Base-by-base conservation (phyloP, 805 yeast species). In the Lipomyces japonicus region DNA sequence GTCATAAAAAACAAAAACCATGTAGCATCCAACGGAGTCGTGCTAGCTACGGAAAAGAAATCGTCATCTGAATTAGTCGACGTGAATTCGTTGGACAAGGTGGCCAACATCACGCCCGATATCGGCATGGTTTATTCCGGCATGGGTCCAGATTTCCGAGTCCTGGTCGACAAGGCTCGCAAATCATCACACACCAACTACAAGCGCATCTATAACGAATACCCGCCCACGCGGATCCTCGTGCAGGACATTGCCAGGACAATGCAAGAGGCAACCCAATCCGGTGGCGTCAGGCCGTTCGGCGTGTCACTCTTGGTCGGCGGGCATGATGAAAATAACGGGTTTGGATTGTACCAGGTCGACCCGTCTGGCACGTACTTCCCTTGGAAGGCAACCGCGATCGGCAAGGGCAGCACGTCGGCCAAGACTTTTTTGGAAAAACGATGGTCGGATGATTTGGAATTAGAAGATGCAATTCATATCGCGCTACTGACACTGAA, bases 341-440 rank as follows among this genome's bases (percentile, higher is more conserved):
- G 51, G n/a, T 53, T 57, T 35, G 31, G 51, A 23, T 75, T 93
- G 53, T 93, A 93, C 69, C 99, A 93, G 71, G 95, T 93, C 42
- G 99, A 93, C 71, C 99, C 99, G 3, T 85, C 95, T 2, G 99
- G 99, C 7, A 82, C 96, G 36, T 93, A 84, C 68, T 93, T 87
- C 77, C 97, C 99, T 7, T 93, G 99, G 99, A 93, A 91, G 71
- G 98, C 98, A 34, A 91, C 98, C 2, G 97, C 98, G 22, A 93
- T 93, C 62, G 99, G 99, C 58, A 90, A 89, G 66, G 95, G 96
- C 23, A 82, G 96, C 2, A 81, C 81, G 39, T 87, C 95, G n/a
- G 98, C 97, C 31, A 93, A 95, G 74, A 91, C 97, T 1, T 93
- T 93, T 63, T 72, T 93, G 65, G 99, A 93, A 69, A 93, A 93